These are phyloP conservation scores for Mortierella sp. DNA, from an alignment of 371 early-diverging fungal genomes.

Conservation along the genomic window DNA sequence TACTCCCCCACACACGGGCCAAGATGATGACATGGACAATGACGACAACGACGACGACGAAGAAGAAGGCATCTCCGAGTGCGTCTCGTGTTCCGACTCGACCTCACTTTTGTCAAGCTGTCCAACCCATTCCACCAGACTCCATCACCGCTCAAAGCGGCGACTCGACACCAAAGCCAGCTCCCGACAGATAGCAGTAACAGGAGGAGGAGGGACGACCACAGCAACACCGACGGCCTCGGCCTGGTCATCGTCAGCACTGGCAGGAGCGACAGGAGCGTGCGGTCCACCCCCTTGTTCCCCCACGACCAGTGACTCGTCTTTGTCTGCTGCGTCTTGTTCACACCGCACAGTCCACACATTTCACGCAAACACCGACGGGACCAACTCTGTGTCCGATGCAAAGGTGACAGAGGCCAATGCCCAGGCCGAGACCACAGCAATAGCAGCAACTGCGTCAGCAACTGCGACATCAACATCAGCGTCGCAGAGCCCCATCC, in stretches of 20 bases:
- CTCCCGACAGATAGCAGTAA: too few relatives aligned
- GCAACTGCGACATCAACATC: not conserved
- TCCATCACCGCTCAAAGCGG: conserved; percentile 5
- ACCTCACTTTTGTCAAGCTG: conserved; percentile 31
- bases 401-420: conserved; percentile 13
- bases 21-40: not conserved
- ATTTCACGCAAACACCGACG: not conserved
- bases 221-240: too few relatives aligned
- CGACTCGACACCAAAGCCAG: too few relatives aligned
- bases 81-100: conserved; percentile 36
- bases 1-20: too few relatives aligned
- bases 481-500: conserved; percentile 34
- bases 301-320: not conserved
- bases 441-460: not conserved
- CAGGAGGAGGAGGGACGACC: too few relatives aligned
- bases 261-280: too few relatives aligned
- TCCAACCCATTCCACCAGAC: conserved; percentile 36
- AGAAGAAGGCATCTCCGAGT: conserved; percentile 20
- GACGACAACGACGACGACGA: conserved; percentile 5
- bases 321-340: not conserved
- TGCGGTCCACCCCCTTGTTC: too few relatives aligned
- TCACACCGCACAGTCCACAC: not conserved
- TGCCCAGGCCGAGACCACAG: not conserved
- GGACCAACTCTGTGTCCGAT: not conserved
- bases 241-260: too few relatives aligned